A percentile compares a stretch with the other conserved stretches of the same genome.
These are phyloP conservation scores for Coffea eugenioides DNA, from an alignment of 257 asterid genomes.

Conservation along the genomic window DNA sequence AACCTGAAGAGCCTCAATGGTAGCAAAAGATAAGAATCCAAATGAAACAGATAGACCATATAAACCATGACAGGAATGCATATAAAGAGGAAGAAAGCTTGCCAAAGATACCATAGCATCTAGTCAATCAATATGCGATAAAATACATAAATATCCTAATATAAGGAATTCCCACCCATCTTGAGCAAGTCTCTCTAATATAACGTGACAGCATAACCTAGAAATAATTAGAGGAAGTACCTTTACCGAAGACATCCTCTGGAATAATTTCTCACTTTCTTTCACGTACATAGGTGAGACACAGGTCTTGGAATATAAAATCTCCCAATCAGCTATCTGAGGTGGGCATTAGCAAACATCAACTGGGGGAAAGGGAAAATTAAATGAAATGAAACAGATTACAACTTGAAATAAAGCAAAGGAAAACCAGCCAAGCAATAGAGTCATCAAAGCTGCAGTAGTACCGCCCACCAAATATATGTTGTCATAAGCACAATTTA, in stretches of 20 bases:
- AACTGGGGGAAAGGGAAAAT: not conserved
- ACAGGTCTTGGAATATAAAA: constrained; percentile 45
- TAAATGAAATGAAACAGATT: constrained; percentile 5
- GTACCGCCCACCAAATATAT: constrained; percentile 4
- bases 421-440: constrained; percentile 8
- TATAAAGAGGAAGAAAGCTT: not conserved
- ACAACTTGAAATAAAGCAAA: constrained; percentile 1
- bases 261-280: constrained; percentile 58
- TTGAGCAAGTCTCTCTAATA: not conserved
- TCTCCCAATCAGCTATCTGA: constrained; percentile 75
- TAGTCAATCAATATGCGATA: not conserved
- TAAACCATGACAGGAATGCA: not conserved
- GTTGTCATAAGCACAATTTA: not conserved
- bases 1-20: constrained; percentile 41
- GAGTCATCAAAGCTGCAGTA: not conserved
- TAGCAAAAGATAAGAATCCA: constrained; percentile 1
- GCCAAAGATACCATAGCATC: not conserved
- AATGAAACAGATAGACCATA: not conserved
- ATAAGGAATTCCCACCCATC: not conserved
- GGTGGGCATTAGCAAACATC: constrained; percentile 13
- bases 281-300: constrained; percentile 53
- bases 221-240: constrained; percentile 29
- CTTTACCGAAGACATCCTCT: constrained; percentile 71
- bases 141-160: not conserved
- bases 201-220: not conserved